Percentiles rank a stretch among this genome's conserved stretches.
Conservation (phyloP, 257 asterid genomes). For the Verbascum thapsus region DNA sequence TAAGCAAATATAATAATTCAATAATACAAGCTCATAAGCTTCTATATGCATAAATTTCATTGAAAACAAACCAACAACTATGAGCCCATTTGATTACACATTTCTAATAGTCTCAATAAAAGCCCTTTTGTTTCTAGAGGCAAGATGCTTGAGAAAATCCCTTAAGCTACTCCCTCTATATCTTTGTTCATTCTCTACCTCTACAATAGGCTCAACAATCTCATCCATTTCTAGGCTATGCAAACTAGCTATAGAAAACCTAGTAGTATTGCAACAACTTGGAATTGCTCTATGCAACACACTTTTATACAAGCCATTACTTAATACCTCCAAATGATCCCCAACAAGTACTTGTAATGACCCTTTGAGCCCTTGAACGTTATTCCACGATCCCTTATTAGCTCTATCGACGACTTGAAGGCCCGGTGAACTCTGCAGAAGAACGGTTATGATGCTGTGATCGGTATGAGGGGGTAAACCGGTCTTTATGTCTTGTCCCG, state of each 20-base stretch:
- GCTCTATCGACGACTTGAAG: conserved; percentile 30
- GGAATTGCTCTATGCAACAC: conserved; percentile 37
- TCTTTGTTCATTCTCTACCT: conserved; percentile 27
- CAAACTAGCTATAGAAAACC: conserved; percentile 40
- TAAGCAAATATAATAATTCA: too few species aligned
- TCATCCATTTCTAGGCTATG: conserved; percentile 46
- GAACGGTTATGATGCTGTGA: conserved; percentile 41
- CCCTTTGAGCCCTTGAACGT: conserved; percentile 26
- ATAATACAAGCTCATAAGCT: too few species aligned
- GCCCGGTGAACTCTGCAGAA: conserved; percentile 42
- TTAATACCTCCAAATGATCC: conserved; percentile 43
- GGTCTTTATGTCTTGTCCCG: neutral
- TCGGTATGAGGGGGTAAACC: conserved; percentile 39
- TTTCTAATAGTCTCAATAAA: conserved; percentile 35
- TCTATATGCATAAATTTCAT: too few species aligned
- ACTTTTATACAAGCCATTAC: conserved; percentile 43
- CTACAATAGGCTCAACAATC: conserved; percentile 35
- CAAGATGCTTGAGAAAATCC: conserved; percentile 40
- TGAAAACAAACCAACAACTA: neutral
- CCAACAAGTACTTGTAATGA: conserved; percentile 40
- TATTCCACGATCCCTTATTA: conserved; percentile 27
- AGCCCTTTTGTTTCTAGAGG: conserved; percentile 27
- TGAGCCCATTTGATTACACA: neutral
- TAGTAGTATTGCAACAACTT: conserved; percentile 3
- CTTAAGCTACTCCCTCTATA: conserved; percentile 42